Percentiles rank a stretch among this genome's conserved stretches.
These are phyloP conservation scores for Apophysomyces sp. DNA, from an alignment of 371 early-diverging fungal genomes.

Conservation along the genomic window DNA sequence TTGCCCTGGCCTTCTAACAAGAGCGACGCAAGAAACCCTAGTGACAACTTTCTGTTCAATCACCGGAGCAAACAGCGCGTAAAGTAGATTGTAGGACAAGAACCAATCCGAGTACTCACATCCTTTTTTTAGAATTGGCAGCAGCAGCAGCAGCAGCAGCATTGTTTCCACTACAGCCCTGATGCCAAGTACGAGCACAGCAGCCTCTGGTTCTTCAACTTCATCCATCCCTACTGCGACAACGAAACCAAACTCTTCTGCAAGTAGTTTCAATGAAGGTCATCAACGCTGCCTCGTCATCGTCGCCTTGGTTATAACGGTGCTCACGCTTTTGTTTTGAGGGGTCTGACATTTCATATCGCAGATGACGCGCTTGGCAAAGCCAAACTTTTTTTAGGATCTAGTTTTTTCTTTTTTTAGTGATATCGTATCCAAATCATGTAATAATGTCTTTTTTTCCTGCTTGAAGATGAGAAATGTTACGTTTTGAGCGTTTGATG, in stretches of 20 bases:
- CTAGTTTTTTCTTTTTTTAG: not conserved
- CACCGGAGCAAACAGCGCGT: constrained; percentile 34
- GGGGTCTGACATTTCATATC: not conserved
- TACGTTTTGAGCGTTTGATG: not conserved
- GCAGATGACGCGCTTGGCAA: not conserved
- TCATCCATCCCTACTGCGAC: not conserved
- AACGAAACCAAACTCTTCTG: not conserved
- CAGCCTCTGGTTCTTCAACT: not conserved
- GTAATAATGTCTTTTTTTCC: not conserved
- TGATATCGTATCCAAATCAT: not conserved
- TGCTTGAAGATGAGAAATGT: not conserved
- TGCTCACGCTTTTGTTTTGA: not conserved
- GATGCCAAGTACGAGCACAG: not conserved
- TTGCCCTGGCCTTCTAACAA: constrained; percentile 23
- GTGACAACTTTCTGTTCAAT: constrained; percentile 38
- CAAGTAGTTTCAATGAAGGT: not conserved
- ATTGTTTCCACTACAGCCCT: not conserved
- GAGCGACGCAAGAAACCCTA: constrained; percentile 16
- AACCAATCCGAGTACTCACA: not conserved
- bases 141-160: not conserved
- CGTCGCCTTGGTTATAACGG: not conserved
- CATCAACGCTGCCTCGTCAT: not conserved
- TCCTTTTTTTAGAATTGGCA: not conserved
- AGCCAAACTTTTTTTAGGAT: not conserved
- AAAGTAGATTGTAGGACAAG: constrained; percentile 2